These are phyloP conservation scores for Quambalaria eucalypti DNA, from an alignment of 1,284 basidiomycete species.

Conservation along the genomic window DNA sequence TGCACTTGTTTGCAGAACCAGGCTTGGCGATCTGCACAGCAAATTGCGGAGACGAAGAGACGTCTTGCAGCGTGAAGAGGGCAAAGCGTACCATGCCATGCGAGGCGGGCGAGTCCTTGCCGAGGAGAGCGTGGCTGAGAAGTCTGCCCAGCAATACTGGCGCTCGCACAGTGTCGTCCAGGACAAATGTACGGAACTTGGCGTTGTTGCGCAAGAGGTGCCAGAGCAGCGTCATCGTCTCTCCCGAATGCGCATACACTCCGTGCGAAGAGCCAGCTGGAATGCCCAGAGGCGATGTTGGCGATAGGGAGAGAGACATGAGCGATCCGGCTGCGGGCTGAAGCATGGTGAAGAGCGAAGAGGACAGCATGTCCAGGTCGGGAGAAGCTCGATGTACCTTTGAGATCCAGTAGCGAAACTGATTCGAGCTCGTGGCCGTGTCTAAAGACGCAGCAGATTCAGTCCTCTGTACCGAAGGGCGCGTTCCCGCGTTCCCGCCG, in stretches of 20 bases:
- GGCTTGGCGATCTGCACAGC: constrained; percentile 49
- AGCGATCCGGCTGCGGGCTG: constrained; percentile 16
- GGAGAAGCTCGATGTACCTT: constrained; percentile 38
- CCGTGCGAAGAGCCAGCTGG: neutral
- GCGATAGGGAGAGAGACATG: neutral
- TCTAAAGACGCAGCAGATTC: too few species aligned
- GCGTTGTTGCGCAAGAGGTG: constrained; percentile 24
- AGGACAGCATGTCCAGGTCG: constrained; percentile 35
- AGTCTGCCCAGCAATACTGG: constrained; percentile 17
- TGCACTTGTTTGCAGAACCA: constrained; percentile 18
- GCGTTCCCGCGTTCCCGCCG: neutral
- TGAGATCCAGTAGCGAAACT: constrained; percentile 41
- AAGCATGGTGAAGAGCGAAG: constrained; percentile 17
- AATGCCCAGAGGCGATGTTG: neutral
- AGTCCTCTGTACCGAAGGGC: neutral
- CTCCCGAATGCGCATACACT: constrained; percentile 10
- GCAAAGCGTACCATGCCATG: constrained; percentile 80
- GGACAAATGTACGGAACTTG: constrained; percentile 30
- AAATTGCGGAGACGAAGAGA: constrained; percentile 74
- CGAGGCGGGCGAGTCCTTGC: constrained; percentile 56
- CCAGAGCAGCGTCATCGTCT: constrained; percentile 34
- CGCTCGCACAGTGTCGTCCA: constrained; percentile 20
- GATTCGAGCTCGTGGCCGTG: neutral
- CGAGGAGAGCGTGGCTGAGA: constrained; percentile 24
- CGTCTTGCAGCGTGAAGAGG: constrained; percentile 81